Evolutionary conservation across 345 rosid species (phyloP).

Genomic region (Linum lewisii): DNA sequence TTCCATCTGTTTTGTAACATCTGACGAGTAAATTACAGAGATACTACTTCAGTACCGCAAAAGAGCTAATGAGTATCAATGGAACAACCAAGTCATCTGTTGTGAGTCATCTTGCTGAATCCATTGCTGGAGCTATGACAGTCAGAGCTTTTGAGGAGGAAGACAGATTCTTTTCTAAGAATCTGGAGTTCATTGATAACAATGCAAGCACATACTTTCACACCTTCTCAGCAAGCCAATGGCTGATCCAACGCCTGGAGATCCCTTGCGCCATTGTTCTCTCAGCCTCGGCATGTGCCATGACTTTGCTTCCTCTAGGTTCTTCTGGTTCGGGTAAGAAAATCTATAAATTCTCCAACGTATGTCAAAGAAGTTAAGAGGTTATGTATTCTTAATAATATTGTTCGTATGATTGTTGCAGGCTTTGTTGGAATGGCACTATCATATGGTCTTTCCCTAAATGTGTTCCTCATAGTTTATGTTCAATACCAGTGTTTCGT

Average conservation of each 20-base stretch:
- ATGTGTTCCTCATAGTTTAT: slow-evolving; percentile 2
- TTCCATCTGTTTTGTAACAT: too few relatives aligned
- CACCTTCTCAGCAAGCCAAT: slow-evolving; percentile 16
- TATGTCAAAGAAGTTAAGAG: too few relatives aligned
- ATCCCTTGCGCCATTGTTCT: slow-evolving; percentile 12
- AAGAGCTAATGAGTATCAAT: slow-evolving; percentile 26
- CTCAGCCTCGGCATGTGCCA: slow-evolving; percentile 14
- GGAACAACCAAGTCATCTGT: slow-evolving; percentile 22
- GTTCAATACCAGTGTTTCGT: slow-evolving; percentile 12
- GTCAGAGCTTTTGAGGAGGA: slow-evolving; percentile 26
- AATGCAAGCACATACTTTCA: slow-evolving; percentile 20
- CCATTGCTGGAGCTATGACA: slow-evolving; percentile 19
- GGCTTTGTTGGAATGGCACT: slow-evolving; percentile 17
- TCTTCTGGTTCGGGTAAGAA: slow-evolving; percentile 13
- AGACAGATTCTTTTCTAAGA: slow-evolving; percentile 14
- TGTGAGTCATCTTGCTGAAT: slow-evolving; percentile 23
- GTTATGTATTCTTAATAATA: too few relatives aligned
- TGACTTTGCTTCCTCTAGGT: slow-evolving; percentile 7
- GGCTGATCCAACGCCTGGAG: slow-evolving; percentile 21
- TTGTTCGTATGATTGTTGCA: too few relatives aligned
- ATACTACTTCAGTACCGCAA: slow-evolving; percentile 19
- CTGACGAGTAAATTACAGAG: too few relatives aligned
- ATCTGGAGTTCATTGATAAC: slow-evolving; percentile 19
- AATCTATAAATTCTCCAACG: too few relatives aligned
- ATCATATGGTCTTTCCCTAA: slow-evolving; percentile 9